Evolutionary conservation across 73 alveolate species (phyloP).

Genomic region (Symbiodinium pilosum): DNA sequence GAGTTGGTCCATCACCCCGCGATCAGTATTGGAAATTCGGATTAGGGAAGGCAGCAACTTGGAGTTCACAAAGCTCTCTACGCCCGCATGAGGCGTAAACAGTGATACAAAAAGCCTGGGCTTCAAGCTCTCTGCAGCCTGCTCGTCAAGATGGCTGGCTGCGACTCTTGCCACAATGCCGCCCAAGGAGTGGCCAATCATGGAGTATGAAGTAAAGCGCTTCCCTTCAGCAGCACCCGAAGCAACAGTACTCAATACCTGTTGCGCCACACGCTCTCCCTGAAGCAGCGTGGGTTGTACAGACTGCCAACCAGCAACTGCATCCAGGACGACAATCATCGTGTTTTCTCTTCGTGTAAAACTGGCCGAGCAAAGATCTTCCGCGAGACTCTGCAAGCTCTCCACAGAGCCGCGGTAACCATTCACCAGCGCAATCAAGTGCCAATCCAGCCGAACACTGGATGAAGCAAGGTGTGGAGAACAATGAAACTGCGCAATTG

Average conservation of each 20-base stretch:
- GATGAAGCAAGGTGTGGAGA: neutral
- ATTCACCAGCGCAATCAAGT: neutral
- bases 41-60: conserved; percentile 9
- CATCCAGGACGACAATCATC: conserved; percentile 38
- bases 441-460: neutral
- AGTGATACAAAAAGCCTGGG: conserved; percentile 15
- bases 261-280: conserved; percentile 32
- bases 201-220: conserved; percentile 9
- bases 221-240: neutral
- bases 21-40: neutral
- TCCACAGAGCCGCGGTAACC: conserved; percentile 4
- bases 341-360: neutral
- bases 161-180: conserved; percentile 57
- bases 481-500: neutral
- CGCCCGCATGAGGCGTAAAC: conserved; percentile 33
- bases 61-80: conserved; percentile 5
- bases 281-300: conserved; percentile 5
- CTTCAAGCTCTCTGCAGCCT: neutral
- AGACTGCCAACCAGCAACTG: neutral
- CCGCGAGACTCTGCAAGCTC: neutral
- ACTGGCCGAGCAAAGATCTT: conserved; percentile 3
- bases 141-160: neutral
- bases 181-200: conserved; percentile 72
- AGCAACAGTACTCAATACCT: neutral
- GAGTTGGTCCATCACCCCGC: neutral